A percentile compares a stretch with the other conserved stretches of the same genome.
Evolutionary conservation across 2,329 filamentous ascomycete species (phyloP).

Genomic region (Ceratocystis diversiconidia): DNA sequence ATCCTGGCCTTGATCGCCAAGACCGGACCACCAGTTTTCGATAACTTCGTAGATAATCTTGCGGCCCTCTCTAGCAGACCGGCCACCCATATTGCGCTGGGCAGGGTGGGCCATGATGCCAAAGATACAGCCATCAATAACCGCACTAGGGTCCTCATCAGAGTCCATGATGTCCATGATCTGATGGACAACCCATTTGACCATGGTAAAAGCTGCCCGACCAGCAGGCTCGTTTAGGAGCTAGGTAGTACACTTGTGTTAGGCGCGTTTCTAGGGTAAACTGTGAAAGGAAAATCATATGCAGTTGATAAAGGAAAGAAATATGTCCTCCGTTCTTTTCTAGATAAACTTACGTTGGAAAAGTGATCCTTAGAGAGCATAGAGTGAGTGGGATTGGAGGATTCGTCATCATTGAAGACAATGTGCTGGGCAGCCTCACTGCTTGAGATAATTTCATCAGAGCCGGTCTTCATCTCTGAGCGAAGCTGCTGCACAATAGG

Average conservation of each 20-base stretch:
- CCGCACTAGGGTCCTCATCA: constrained; percentile 59
- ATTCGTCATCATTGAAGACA: constrained; percentile 68
- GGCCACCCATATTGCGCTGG: constrained; percentile 52
- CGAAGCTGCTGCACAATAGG: constrained; percentile 80
- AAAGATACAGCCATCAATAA: constrained; percentile 60
- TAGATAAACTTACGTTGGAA: constrained; percentile 46
- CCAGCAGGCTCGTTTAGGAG: constrained; percentile 80
- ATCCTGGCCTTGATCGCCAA: constrained; percentile 47
- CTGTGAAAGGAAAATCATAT: not conserved
- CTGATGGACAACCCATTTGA: constrained; percentile 79
- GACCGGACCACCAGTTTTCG: constrained; percentile 65
- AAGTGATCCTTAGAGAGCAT: constrained; percentile 97
- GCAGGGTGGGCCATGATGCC: constrained; percentile 85
- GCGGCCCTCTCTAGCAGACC: constrained; percentile 59
- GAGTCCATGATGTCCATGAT: constrained; percentile 72
- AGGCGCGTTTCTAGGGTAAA: constrained; percentile 10
- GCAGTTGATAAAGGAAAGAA: not conserved
- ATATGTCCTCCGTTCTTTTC: not conserved
- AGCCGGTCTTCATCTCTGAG: constrained; percentile 71
- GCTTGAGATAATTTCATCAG: constrained; percentile 73
- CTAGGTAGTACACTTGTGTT: constrained; percentile 22
- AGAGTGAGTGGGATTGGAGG: constrained; percentile 75
- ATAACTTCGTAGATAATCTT: constrained; percentile 66
- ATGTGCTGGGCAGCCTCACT: constrained; percentile 72
- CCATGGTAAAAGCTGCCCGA: constrained; percentile 60